phyloP scores from a whole-genome alignment of 2,329 filamentous ascomycete genomes.

The Talaromyces sp. region DNA sequence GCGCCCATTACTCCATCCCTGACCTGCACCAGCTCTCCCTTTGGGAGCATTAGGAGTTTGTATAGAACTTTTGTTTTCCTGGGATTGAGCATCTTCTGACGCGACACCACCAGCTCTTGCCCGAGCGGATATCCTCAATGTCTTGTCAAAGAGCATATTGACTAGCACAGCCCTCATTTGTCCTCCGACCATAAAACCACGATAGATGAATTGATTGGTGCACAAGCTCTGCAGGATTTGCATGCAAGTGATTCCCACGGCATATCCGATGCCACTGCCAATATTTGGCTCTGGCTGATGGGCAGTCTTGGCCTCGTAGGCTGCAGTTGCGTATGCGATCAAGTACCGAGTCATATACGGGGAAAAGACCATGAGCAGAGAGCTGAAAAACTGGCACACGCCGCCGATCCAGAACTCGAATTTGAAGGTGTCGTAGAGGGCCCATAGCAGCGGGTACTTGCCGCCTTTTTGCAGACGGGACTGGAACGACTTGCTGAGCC shows the following conservation, averaged over 20 bases:
- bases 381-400: constrained; percentile 66
- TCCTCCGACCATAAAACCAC: constrained; percentile 86
- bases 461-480: constrained; percentile 62
- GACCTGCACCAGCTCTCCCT: constrained; percentile 54
- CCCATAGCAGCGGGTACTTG: constrained; percentile 69
- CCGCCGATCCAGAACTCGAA: constrained; percentile 81
- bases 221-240: constrained; percentile 75
- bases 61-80: constrained; percentile 32
- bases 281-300: constrained; percentile 58
- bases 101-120: constrained; percentile 75
- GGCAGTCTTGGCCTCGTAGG: constrained; percentile 60
- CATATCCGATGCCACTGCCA: constrained; percentile 71
- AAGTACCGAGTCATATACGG: constrained; percentile 82
- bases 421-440: constrained; percentile 80
- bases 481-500: constrained; percentile 63
- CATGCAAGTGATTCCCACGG: constrained; percentile 79
- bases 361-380: constrained; percentile 69
- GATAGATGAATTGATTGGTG: constrained; percentile 88
- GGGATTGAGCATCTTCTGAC: constrained; percentile 34
- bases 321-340: constrained; percentile 76
- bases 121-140: constrained; percentile 79
- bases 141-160: constrained; percentile 83
- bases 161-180: constrained; percentile 78
- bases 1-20: constrained; percentile 87
- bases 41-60: constrained; percentile 35